Base-by-base conservation (phyloP, 306 rosid genomes). In the Rosa rugosa region DNA sequence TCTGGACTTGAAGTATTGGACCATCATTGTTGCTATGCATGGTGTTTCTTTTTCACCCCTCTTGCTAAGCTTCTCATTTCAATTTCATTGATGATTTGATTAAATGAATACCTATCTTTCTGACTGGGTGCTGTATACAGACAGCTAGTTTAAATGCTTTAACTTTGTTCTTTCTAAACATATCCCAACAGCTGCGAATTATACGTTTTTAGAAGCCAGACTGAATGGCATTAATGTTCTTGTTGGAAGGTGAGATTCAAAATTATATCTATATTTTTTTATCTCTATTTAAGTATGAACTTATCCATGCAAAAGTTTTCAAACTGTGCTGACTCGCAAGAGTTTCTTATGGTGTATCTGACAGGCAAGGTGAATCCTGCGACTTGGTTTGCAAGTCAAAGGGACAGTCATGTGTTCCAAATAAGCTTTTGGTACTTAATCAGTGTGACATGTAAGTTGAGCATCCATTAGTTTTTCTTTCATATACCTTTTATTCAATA, bases 291-390 rank as follows among this genome's bases (percentile, higher is more conserved):
- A 54, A 34, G 27, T 73, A 73, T 38, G 57, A 6, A 54, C 56
- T 5, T 53, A 38, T 53, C 22, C n/a, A 36, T 8, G 17, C 25
- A 50, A 38, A 34, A 65, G 36, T 60, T 79, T 82, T 85, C 63
- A 70, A 85, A 68, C 60, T 74, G 6, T 85, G 59, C 82, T 62
- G 78, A 73, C 73, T 69, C 79, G 34, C 60, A 53, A 57, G 75
- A 86, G 79, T 76, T 81, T 75, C 76, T 41, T 77, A 25, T 83
- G 65, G 46, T 83, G 57, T 93, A 79, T 57, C 80, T 76, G 85
- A 76, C 80, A 94, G 98, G 81, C 97, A 82, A 89, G 97, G 95
- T 53, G 91, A 94, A 85, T 88, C 99, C 40, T 94, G 97, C 36
- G 86, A 89, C 83, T 85, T 91, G 56, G 95, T 86, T 86, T 94